Conservation (phyloP, 306 rosid genomes). For the Aeschynomene evenia region DNA sequence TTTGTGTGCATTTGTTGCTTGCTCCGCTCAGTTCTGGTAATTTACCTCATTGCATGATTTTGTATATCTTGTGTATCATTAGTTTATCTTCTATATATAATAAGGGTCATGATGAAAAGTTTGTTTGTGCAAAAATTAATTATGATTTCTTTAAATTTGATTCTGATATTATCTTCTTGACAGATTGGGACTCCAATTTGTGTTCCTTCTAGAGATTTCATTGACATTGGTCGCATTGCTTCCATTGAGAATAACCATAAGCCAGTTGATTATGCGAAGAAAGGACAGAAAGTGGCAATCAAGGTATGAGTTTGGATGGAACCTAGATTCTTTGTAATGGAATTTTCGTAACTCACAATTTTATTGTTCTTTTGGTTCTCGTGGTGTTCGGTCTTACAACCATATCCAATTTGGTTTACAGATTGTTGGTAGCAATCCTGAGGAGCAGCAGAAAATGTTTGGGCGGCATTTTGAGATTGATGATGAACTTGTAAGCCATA, state of each 20-base stretch:
- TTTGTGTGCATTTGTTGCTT: not conserved
- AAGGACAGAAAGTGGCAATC: constrained; percentile 83
- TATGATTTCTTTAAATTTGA: constrained; percentile 7
- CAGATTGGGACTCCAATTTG: constrained; percentile 97
- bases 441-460: constrained; percentile 92
- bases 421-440: constrained; percentile 74
- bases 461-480: constrained; percentile 95
- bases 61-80: not conserved
- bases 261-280: constrained; percentile 88
- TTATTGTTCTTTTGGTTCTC: not conserved
- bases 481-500: constrained; percentile 94
- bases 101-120: not conserved
- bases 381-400: constrained; percentile 2
- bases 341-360: not conserved
- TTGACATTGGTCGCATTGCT: constrained; percentile 80
- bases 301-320: constrained; percentile 55
- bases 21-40: not conserved
- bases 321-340: not conserved
- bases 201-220: constrained; percentile 81
- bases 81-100: too few species aligned
- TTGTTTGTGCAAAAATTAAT: not conserved
- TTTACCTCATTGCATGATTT: not conserved
- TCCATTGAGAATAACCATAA: constrained; percentile 88
- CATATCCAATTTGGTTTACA: constrained; percentile 39
- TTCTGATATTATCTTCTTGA: constrained; percentile 31